A percentile compares a stretch with the other conserved stretches of the same genome.
phyloP scores from a whole-genome alignment of 2,329 filamentous ascomycete genomes.

The Aspergillus ochraceoroseus region DNA sequence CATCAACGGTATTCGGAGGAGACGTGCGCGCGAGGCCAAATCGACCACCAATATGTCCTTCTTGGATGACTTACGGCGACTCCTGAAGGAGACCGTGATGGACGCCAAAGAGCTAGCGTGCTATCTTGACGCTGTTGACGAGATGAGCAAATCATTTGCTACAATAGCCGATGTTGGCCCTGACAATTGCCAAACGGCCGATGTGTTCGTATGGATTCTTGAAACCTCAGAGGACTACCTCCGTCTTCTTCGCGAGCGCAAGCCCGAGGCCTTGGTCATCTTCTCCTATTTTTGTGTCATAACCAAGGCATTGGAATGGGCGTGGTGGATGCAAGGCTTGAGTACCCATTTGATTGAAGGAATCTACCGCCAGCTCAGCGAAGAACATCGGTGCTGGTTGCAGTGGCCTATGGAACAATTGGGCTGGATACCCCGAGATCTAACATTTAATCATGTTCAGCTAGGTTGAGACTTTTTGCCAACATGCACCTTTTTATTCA shows the following conservation, averaged over 20 bases:
- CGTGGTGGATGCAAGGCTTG: constrained; percentile 27
- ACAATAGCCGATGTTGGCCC: neutral
- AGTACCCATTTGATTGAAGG: constrained; percentile 17
- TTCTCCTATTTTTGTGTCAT: constrained; percentile 25
- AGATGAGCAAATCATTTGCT: constrained; percentile 1
- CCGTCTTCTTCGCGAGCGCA: constrained; percentile 13
- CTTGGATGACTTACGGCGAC: neutral
- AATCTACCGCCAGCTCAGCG: constrained; percentile 21
- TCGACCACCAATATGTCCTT: neutral
- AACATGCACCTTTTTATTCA: too few species aligned
- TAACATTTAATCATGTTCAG: too few species aligned
- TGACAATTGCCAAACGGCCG: constrained; percentile 1
- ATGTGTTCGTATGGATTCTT: constrained; percentile 2
- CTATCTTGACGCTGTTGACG: neutral
- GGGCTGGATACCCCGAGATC: too few species aligned
- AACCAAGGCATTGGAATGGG: constrained; percentile 21
- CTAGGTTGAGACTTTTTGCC: too few species aligned
- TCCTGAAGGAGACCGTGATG: neutral
- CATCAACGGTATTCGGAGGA: neutral
- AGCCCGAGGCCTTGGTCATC: constrained; percentile 21
- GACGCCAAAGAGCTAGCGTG: neutral
- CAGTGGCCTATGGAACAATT: constrained; percentile 5
- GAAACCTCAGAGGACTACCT: constrained; percentile 21
- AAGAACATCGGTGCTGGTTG: constrained; percentile 21
- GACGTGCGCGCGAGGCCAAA: neutral